A percentile compares a stretch with the other conserved stretches of the same genome.
These are phyloP conservation scores for Myriosclerotinia scirpicola DNA, from an alignment of 2,329 filamentous ascomycete genomes.

Conservation along the genomic window DNA sequence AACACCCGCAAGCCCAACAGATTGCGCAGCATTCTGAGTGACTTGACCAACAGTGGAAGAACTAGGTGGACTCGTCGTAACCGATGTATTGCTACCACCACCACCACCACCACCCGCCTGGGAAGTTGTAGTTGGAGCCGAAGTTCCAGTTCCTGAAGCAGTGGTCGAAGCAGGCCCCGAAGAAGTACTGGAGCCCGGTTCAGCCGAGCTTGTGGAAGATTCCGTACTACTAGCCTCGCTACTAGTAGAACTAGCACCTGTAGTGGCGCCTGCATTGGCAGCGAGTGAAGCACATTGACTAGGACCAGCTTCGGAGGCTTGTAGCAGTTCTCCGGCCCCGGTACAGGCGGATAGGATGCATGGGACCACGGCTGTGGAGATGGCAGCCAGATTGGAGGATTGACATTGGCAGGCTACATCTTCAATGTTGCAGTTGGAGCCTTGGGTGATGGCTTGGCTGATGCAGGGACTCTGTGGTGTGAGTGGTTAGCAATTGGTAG, in stretches of 20 bases:
- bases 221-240: neutral
- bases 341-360: constrained; percentile 3
- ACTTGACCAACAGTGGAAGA: constrained; percentile 1
- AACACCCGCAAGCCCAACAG: constrained; percentile 12
- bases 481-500: neutral
- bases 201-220: neutral
- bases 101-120: neutral
- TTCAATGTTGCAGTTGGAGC: constrained; percentile 13
- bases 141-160: neutral
- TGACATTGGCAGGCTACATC: constrained; percentile 12
- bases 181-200: neutral
- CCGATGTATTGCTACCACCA: neutral
- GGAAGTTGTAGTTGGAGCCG: neutral
- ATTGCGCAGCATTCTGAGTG: constrained; percentile 1
- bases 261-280: neutral
- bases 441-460: constrained; percentile 3
- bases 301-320: constrained; percentile 1
- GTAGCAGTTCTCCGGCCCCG: neutral
- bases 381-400: neutral
- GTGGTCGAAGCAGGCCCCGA: constrained; percentile 4
- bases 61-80: neutral
- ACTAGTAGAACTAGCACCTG: neutral
- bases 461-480: neutral
- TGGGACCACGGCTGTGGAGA: neutral
- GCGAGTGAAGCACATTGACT: neutral